Evolutionary conservation across 2,329 filamentous ascomycete species (phyloP).

Genomic region (Verticillium isaacii): DNA sequence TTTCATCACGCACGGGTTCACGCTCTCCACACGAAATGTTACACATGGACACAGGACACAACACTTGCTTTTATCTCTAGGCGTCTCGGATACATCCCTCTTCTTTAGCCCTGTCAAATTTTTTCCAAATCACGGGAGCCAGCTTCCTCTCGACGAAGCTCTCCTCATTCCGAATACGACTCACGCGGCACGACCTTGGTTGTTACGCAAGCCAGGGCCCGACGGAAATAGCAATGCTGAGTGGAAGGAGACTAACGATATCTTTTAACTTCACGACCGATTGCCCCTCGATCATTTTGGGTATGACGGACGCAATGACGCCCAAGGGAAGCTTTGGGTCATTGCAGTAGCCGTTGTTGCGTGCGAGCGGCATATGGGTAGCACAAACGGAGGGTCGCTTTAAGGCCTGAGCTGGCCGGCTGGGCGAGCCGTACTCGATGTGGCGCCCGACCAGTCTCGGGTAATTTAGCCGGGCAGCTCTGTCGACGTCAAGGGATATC

Average conservation of each 20-base stretch:
- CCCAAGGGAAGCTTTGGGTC: neutral
- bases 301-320: neutral
- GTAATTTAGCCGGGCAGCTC: neutral
- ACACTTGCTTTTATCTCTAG: neutral
- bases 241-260: neutral
- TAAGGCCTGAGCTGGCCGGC: neutral
- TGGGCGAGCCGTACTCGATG: neutral
- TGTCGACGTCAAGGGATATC: neutral
- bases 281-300: neutral
- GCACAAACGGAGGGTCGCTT: neutral
- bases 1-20: neutral
- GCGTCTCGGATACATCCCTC: neutral
- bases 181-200: neutral
- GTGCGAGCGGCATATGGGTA: neutral
- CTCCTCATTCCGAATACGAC: neutral
- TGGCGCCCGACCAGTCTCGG: neutral
- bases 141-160: neutral
- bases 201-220: neutral
- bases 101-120: neutral
- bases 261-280: neutral
- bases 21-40: neutral
- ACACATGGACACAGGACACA: neutral
- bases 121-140: neutral
- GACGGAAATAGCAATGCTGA: neutral
- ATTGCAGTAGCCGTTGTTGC: neutral